phyloP scores from a whole-genome alignment of 768 basidiomycete genomes.

The Filobasidium wieringae region DNA sequence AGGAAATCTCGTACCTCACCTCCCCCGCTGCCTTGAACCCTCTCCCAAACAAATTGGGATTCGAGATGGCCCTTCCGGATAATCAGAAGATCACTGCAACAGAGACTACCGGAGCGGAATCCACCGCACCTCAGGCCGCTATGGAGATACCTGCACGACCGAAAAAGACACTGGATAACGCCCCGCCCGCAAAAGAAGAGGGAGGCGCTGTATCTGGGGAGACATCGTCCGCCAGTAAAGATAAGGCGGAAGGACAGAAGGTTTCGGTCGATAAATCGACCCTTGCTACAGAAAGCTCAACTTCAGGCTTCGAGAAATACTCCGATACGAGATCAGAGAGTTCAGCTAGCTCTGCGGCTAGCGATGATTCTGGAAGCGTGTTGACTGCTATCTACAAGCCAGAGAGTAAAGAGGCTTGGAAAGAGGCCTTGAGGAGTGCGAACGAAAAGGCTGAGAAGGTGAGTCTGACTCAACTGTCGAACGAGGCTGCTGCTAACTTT shows the following conservation, averaged over 20 bases:
- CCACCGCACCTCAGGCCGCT: background rate
- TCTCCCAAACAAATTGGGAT: constrained; percentile 47
- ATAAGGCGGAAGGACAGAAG: constrained; percentile 43
- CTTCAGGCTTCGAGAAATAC: too few relatives aligned
- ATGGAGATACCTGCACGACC: constrained; percentile 7
- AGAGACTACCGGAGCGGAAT: background rate
- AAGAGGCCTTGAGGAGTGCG: constrained; percentile 45
- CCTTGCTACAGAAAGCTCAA: constrained; percentile 45
- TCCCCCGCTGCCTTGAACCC: constrained; percentile 97
- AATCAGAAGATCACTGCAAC: background rate
- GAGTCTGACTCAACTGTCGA: background rate
- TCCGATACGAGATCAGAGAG: too few relatives aligned
- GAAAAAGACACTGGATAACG: constrained; percentile 4
- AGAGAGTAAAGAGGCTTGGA: constrained; percentile 76
- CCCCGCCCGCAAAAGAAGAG: background rate
- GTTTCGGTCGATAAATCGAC: constrained; percentile 30
- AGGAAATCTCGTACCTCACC: constrained; percentile 95
- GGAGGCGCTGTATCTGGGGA: background rate
- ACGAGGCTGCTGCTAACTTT: background rate
- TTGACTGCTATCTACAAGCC: constrained; percentile 66
- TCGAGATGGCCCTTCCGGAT: background rate
- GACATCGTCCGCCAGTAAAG: constrained; percentile 7
- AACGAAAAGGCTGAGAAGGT: constrained; percentile 34
- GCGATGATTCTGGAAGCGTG: constrained; percentile 14
- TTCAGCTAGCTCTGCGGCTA: background rate